phyloP scores from a whole-genome alignment of 371 early-diverging fungal genomes.

The Dentiscutata heterogama region DNA sequence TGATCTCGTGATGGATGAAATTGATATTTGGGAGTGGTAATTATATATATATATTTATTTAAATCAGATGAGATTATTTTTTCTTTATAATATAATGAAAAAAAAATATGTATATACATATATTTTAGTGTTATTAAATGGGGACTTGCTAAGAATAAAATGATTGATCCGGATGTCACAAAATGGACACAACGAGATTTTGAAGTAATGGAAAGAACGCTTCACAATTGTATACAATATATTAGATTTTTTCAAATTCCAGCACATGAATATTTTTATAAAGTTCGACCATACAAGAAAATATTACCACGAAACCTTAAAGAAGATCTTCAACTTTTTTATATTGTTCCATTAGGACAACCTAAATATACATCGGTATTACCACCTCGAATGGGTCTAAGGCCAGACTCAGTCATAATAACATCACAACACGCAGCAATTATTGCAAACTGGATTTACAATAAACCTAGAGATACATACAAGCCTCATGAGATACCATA shows the following conservation, averaged over 20 bases:
- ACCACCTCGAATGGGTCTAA: background rate
- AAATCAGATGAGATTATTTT: background rate
- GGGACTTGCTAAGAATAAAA: constrained; percentile 11
- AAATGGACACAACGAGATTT: constrained; percentile 24
- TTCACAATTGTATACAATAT: constrained; percentile 8
- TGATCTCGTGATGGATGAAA: constrained; percentile 28
- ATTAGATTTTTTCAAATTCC: constrained; percentile 43
- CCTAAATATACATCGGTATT: background rate
- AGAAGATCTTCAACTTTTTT: constrained; percentile 4
- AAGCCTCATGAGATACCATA: background rate
- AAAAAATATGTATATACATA: background rate
- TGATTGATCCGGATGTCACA: constrained; percentile 1
- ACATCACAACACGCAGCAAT: constrained; percentile 24
- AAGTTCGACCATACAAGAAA: constrained; percentile 36
- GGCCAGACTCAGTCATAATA: constrained; percentile 35
- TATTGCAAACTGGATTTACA: constrained; percentile 32
- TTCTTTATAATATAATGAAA: background rate
- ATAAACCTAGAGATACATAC: background rate
- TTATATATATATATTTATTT: background rate
- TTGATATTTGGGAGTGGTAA: constrained; percentile 30
- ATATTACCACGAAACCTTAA: constrained; percentile 6
- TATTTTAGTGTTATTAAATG: constrained; percentile 27
- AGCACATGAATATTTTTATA: constrained; percentile 1
- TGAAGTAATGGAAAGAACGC: background rate
- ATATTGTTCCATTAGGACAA: constrained; percentile 5